Percentiles rank a stretch among this genome's conserved stretches.
Conservation (phyloP, 208 protist species). For the Vickermania ingenoplastis region DNA sequence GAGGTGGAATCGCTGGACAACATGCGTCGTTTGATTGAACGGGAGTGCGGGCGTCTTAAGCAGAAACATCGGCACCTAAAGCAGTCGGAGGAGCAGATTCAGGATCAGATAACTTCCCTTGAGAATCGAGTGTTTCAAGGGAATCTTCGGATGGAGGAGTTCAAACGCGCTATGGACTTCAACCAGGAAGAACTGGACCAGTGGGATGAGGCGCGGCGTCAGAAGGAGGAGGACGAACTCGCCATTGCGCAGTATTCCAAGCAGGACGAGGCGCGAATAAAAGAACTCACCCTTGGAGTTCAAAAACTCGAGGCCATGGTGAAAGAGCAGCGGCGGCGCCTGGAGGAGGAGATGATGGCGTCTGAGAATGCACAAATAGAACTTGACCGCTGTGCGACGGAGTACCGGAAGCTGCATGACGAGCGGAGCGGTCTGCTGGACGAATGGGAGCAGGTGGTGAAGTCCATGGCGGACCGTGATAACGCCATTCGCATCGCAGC, state of each 20-base stretch:
- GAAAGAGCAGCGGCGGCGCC: constrained; percentile 30
- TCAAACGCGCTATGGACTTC: constrained; percentile 87
- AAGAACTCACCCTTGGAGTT: constrained; percentile 69
- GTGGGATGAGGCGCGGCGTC: constrained; percentile 85
- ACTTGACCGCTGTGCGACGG: constrained; percentile 86
- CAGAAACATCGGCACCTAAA: constrained; percentile 44
- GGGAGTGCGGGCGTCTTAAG: constrained; percentile 69
- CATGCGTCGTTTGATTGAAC: constrained; percentile 80
- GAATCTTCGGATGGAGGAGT: constrained; percentile 87
- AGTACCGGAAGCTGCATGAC: constrained; percentile 84
- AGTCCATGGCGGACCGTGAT: constrained; percentile 81
- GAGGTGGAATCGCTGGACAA: constrained; percentile 89
- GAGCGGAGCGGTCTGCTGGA: constrained; percentile 79
- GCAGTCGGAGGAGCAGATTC: constrained; percentile 37
- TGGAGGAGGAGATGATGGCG: constrained; percentile 74
- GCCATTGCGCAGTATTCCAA: constrained; percentile 85
- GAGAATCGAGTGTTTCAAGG: constrained; percentile 86
- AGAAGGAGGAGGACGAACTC: constrained; percentile 92
- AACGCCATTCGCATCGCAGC: constrained; percentile 64
- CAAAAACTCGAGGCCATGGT: constrained; percentile 66
- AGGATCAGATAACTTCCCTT: constrained; percentile 50
- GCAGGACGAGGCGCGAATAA: constrained; percentile 79
- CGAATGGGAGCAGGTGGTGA: constrained; percentile 88
- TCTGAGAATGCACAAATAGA: constrained; percentile 84
- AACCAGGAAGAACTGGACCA: constrained; percentile 94